Conservation (phyloP, 108 stramenopile genomes). For the Aurantiochytrium sp. region DNA sequence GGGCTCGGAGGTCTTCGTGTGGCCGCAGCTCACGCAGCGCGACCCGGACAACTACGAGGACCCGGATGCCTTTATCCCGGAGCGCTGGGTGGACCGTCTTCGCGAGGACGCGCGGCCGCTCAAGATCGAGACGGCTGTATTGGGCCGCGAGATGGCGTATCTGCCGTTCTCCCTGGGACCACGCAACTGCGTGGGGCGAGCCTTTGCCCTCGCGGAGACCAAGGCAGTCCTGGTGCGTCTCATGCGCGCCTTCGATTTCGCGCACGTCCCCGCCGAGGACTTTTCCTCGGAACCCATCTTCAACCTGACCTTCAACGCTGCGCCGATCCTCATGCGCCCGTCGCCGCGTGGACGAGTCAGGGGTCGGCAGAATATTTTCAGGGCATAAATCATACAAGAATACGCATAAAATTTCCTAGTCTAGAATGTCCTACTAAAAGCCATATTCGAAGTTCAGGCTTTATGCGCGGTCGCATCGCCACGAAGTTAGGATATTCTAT, state of each 20-base stretch:
- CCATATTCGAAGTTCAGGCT: too few relatives aligned
- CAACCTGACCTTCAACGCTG: too few relatives aligned
- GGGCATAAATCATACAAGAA: too few relatives aligned
- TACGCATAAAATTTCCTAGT: too few relatives aligned
- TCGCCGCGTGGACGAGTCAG: too few relatives aligned
- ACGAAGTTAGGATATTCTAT: too few relatives aligned
- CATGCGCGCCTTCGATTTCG: constrained; percentile 2
- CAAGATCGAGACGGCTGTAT: background rate
- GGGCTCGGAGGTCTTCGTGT: background rate
- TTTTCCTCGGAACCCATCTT: too few relatives aligned
- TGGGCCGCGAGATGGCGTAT: background rate
- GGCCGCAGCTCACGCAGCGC: background rate
- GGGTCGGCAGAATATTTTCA: too few relatives aligned
- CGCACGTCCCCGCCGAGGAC: background rate
- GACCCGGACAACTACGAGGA: background rate
- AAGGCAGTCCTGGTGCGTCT: background rate
- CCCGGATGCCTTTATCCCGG: background rate
- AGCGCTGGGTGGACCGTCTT: constrained; percentile 3
- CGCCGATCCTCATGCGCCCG: too few relatives aligned
- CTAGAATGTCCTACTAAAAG: too few relatives aligned
- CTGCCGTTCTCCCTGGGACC: constrained; percentile 32
- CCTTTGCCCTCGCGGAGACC: constrained; percentile 12
- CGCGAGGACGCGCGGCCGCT: background rate
- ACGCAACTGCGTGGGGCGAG: constrained; percentile 30
- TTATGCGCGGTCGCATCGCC: too few relatives aligned